Base-by-base conservation (phyloP, 805 yeast species). In the Wickerhamomyces hampshirensis region DNA sequence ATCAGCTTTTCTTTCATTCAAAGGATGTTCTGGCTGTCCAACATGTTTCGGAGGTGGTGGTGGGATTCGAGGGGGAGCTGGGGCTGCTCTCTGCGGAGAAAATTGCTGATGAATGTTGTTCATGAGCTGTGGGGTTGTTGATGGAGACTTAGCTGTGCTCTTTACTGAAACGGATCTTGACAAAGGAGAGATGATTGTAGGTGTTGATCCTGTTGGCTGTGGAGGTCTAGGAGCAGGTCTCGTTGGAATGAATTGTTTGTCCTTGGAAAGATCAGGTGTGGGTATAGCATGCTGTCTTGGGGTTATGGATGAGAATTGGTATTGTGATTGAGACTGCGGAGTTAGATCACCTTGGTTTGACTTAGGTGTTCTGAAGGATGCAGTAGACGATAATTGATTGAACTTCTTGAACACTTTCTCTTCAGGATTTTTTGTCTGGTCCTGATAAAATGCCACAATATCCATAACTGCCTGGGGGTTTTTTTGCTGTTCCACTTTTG, bases 381-480 rank as follows among this genome's bases (percentile, higher is more conserved):
- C 52, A 0, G 61, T 53, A 8, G 57, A 50, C 3, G 51, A n/a
- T 8, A 54, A 35, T 30, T 51, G 51, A 29, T 60, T 56, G 35
- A 62, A 65, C 29, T 68, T 65, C 42, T 62, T 63, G 44, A 65
- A 61, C 5, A 59, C 61, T 38, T 62, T 63, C 21, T 64, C 68
- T 27, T 66, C 67, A 5, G 65, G 65, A 32, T 58, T 64, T 30
- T 66, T 68, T 0, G 71, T 63, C 18, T 63, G 69, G 46, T 79
- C 83, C 51, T 80, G 85, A 59, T 87, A 87, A 55, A 87, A 87
- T 30, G 85, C 87, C 18, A 87, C 87, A 41, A 85, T 88, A 52
- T 87, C 95, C 71, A 83, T 83, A 5, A 93, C 95, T 1, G 96
- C 96, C 58, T 86, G 89, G 2, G 97, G 96, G 59, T 93, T 86